A percentile compares a stretch with the other conserved stretches of the same genome.
Conservation (phyloP, 139 green algal species). For the Micractinium sp. region DNA sequence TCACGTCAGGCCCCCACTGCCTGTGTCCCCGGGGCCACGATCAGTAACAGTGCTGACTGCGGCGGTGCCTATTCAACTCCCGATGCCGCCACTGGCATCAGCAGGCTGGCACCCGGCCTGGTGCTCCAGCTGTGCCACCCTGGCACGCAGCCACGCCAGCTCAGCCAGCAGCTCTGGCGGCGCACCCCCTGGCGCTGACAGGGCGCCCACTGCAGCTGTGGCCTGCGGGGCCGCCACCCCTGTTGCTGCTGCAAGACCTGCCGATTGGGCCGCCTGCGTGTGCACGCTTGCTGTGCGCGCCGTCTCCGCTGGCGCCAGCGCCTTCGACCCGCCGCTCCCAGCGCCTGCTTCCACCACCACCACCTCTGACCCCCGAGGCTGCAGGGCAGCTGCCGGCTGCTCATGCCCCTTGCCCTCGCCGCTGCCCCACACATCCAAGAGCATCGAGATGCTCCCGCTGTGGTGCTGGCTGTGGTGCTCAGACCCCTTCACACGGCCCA, state of each 20-base stretch:
- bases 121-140: neutral
- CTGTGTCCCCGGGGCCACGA: too few species aligned
- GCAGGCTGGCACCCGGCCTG: neutral
- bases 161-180: neutral
- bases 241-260: neutral
- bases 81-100: neutral
- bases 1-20: too few species aligned
- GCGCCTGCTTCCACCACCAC: too few species aligned
- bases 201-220: neutral
- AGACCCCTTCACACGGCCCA: neutral
- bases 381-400: neutral
- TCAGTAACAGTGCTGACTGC: too few species aligned
- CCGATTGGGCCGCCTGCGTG: neutral
- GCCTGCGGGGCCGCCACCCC: neutral
- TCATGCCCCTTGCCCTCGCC: neutral
- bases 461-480: neutral
- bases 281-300: neutral
- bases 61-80: neutral
- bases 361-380: neutral
- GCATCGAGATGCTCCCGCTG: neutral
- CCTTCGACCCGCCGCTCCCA: too few species aligned
- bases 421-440: neutral
- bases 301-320: too few species aligned
- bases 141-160: neutral
- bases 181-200: neutral